These are phyloP conservation scores for Trichosporon asahii DNA, from an alignment of 1,284 basidiomycete genomes.

Conservation along the genomic window DNA sequence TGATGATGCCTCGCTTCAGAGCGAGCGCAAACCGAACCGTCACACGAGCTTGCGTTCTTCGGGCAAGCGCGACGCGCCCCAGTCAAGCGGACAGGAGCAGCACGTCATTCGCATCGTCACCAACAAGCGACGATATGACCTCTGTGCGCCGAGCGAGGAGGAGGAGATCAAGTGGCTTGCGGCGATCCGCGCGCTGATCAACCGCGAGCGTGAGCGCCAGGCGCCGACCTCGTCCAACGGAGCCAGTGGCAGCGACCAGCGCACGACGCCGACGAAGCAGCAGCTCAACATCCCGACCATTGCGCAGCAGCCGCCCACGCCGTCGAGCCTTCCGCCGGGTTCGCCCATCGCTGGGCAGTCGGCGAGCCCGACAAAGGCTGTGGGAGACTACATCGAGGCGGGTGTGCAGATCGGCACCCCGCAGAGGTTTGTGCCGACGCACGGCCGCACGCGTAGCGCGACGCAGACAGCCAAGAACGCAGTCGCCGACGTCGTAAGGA, in stretches of 20 bases:
- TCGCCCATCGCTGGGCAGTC: not conserved
- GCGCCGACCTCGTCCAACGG: not conserved
- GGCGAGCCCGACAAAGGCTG: not conserved
- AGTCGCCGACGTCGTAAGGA: constrained; percentile 46
- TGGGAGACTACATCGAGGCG: not conserved
- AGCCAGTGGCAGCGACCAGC: not conserved
- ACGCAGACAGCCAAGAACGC: constrained; percentile 50
- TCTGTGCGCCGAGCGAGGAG: constrained; percentile 94
- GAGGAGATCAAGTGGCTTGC: constrained; percentile 99
- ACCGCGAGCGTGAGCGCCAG: constrained; percentile 37
- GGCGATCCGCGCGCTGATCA: constrained; percentile 81
- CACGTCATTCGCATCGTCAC: constrained; percentile 95
- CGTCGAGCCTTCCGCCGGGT: constrained; percentile 10
- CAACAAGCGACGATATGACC: constrained; percentile 79
- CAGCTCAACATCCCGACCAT: constrained; percentile 30
- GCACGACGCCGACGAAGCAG: constrained; percentile 10
- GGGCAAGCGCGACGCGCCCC: not conserved
- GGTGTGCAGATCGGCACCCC: not conserved
- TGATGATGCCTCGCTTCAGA: constrained; percentile 11
- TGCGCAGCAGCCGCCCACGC: constrained; percentile 42
- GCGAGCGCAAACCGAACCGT: not conserved
- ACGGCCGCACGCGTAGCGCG: constrained; percentile 32
- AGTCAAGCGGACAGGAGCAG: constrained; percentile 30
- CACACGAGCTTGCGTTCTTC: not conserved
- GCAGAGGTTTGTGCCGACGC: constrained; percentile 28